Evolutionary conservation across 192 early-diverging fungal species (phyloP).

Genomic region (Backusella morwellensis): DNA sequence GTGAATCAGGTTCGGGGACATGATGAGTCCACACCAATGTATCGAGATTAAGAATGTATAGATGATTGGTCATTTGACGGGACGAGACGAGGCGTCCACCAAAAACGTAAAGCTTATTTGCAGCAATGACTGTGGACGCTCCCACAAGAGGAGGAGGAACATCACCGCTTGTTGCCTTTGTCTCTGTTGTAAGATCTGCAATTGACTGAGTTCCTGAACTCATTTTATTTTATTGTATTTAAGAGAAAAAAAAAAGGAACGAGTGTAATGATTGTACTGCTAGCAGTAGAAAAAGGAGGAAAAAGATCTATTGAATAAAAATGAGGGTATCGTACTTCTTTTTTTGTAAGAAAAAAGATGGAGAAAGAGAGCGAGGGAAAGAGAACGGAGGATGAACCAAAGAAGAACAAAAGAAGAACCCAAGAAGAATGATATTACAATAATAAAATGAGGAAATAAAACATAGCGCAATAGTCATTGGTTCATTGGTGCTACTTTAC

Average conservation of each 20-base stretch:
- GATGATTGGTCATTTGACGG: slow-evolving; percentile 68
- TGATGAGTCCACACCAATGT: slow-evolving; percentile 60
- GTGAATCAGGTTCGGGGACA: slow-evolving; percentile 36
- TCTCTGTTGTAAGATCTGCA: slow-evolving; percentile 49
- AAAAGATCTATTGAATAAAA: neutral
- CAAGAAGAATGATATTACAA: neutral
- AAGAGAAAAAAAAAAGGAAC: neutral
- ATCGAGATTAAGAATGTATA: slow-evolving; percentile 64
- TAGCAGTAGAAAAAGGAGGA: neutral
- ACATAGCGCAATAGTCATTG: neutral
- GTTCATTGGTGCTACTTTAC: neutral
- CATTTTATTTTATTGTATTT: neutral
- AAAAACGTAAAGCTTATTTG: slow-evolving; percentile 64
- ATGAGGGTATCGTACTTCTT: neutral
- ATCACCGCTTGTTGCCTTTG: slow-evolving; percentile 55
- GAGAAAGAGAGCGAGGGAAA: neutral
- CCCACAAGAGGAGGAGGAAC: slow-evolving; percentile 74
- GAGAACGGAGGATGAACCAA: neutral
- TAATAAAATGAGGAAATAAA: neutral
- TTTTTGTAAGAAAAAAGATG: neutral
- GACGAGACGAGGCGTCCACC: slow-evolving; percentile 65
- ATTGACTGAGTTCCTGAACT: slow-evolving; percentile 47
- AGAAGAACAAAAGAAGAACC: neutral
- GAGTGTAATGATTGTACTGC: neutral
- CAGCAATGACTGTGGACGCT: slow-evolving; percentile 60